These are phyloP conservation scores for Carex sylvatica DNA, from an alignment of 202 grass and related monocot genomes.

Conservation along the genomic window DNA sequence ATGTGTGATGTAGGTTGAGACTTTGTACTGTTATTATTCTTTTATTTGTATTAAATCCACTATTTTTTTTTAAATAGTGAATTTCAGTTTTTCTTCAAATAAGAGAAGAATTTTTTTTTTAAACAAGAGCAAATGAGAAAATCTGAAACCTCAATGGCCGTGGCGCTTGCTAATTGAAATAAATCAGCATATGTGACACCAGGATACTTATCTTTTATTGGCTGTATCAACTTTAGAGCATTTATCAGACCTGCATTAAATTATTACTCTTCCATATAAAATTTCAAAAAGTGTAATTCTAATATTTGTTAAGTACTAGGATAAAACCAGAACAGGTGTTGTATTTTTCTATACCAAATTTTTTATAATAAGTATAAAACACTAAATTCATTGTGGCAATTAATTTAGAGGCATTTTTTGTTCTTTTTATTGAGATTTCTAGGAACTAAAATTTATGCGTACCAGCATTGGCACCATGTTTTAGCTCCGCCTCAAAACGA, in stretches of 20 bases:
- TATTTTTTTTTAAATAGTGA: neutral
- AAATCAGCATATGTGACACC: conserved; percentile 77
- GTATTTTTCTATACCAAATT: neutral
- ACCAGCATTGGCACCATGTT: conserved; percentile 99
- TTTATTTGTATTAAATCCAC: neutral
- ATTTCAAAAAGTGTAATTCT: neutral
- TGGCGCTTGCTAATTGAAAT: conserved; percentile 96
- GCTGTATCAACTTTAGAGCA: conserved; percentile 90
- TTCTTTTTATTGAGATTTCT: neutral
- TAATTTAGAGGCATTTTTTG: neutral
- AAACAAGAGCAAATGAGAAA: conserved; percentile 12
- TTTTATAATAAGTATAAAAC: neutral
- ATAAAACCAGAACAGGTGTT: neutral
- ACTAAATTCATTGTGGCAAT: neutral
- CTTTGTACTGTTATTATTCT: neutral
- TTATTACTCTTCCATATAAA: neutral
- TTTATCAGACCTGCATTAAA: conserved; percentile 68
- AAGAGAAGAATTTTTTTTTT: conserved; percentile 6
- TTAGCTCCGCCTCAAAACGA: conserved; percentile 85
- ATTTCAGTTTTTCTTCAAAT: neutral
- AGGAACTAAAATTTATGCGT: conserved; percentile 22
- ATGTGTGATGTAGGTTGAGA: neutral
- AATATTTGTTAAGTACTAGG: neutral
- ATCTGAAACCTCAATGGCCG: conserved; percentile 82
- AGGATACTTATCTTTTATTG: conserved; percentile 77